phyloP scores from a whole-genome alignment of 352 stramenopile genomes.

The Halophytophthora polymorphica region DNA sequence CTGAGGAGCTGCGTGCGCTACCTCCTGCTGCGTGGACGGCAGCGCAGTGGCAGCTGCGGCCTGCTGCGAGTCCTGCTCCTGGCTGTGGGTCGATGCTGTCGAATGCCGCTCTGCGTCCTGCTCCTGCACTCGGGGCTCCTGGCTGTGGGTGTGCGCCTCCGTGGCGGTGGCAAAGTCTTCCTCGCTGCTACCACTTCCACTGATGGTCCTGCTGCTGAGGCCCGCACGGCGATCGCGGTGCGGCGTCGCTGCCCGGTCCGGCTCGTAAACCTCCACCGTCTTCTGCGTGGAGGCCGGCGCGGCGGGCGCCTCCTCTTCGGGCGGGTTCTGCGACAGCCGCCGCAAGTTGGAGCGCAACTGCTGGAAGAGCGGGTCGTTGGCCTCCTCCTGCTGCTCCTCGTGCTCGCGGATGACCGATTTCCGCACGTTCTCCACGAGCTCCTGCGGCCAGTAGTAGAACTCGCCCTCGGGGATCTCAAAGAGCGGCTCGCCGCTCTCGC shows the following conservation, averaged over 20 bases:
- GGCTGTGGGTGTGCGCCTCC: too few relatives aligned
- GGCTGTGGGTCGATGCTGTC: too few relatives aligned
- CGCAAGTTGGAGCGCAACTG: conserved; percentile 17
- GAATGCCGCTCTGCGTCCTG: background rate
- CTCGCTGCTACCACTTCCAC: too few relatives aligned
- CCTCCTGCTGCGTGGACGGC: background rate
- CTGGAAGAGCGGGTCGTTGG: conserved; percentile 11
- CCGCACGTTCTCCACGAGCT: conserved; percentile 27
- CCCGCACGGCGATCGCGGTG: too few relatives aligned
- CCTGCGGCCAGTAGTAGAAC: conserved; percentile 37
- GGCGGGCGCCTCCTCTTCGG: too few relatives aligned
- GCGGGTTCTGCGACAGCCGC: background rate
- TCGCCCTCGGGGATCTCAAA: conserved; percentile 12
- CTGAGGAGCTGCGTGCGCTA: background rate
- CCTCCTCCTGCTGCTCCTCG: conserved; percentile 7
- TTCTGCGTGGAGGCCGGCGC: too few relatives aligned
- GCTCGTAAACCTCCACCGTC: too few relatives aligned
- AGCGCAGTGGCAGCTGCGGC: too few relatives aligned
- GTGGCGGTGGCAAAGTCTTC: too few relatives aligned
- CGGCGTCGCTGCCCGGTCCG: too few relatives aligned
- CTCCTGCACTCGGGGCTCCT: background rate
- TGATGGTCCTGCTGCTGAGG: too few relatives aligned
- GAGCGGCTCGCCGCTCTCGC: conserved; percentile 10
- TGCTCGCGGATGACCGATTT: conserved; percentile 16
- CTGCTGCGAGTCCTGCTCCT: too few relatives aligned